A percentile compares a stretch with the other conserved stretches of the same genome.
Conservation (phyloP, 257 asterid species). For the Nicotiana tomentosiformis region DNA sequence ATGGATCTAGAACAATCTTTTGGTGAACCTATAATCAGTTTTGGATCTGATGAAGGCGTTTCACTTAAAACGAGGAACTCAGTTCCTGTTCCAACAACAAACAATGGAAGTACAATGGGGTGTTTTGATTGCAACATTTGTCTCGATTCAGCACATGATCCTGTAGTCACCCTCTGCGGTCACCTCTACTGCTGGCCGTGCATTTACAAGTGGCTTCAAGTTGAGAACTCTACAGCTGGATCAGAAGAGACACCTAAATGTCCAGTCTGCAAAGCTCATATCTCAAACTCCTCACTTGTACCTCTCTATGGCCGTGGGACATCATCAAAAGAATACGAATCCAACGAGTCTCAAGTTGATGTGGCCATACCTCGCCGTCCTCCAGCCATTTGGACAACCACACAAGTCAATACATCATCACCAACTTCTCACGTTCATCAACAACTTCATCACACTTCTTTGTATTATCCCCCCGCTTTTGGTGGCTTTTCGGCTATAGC, state of each 20-base stretch:
- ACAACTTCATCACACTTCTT: constrained; percentile 1
- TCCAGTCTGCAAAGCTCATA: constrained; percentile 31
- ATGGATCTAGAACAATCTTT: constrained; percentile 50
- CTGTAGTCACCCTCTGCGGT: constrained; percentile 80
- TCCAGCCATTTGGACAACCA: not conserved
- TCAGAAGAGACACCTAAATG: constrained; percentile 22
- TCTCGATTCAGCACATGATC: constrained; percentile 68
- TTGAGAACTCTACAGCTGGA: not conserved
- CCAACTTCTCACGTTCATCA: not conserved
- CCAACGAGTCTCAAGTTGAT: not conserved
- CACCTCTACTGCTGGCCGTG: constrained; percentile 95
- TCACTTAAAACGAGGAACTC: constrained; percentile 32
- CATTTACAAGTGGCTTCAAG: constrained; percentile 43
- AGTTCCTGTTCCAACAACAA: constrained; percentile 21
- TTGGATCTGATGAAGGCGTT: constrained; percentile 32
- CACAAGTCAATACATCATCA: not conserved
- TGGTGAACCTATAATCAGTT: constrained; percentile 29
- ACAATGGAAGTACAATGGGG: constrained; percentile 42
- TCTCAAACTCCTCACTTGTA: constrained; percentile 21
- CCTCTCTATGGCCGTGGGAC: constrained; percentile 34
- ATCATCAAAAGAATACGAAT: not conserved
- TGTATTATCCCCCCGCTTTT: constrained; percentile 27
- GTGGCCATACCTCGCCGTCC: constrained; percentile 20
- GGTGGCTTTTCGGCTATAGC: constrained; percentile 31
- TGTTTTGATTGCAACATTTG: constrained; percentile 88